Evolutionary conservation across 2,329 filamentous ascomycete genomes (phyloP), one percentile per base, ranked within the genome.

Genomic region (Fusarium sp.): DNA sequence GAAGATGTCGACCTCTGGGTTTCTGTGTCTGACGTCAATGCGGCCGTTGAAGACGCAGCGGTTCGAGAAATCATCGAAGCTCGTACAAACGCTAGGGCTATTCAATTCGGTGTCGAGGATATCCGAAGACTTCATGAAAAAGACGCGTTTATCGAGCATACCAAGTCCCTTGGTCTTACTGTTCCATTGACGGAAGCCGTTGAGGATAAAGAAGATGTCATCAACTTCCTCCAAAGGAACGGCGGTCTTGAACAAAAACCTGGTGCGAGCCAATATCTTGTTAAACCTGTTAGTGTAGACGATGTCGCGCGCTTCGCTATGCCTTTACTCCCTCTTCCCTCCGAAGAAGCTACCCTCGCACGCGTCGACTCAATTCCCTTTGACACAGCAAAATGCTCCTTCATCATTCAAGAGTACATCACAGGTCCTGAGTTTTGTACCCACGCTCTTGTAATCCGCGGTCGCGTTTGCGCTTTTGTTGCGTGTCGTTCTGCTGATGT

Each of bases 1-100:
- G 91, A 94, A 69, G 83, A 85, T 1, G 85, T 93, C 7, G 87
- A 93, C 60, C 80, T 94, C 6, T 95, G 92, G 92, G 88, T 94
- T 6, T 90, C 89, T 23, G 93, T 91, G 73, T 93, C 91, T 0
- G 90, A 89, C n/a, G 89, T 92, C 12, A 85, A 87, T 2, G 88
- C 87, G 1, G 90, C 89, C 0, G 79, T 91, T 15, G 89, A 92
- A 74, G 92, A 94, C 76, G 91, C 89, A 0, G 79, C 86, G 38
- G 90, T 90, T 3, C 90, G 89, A 68, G 87, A 91, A 61, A 81
- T 85, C 5, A 81, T 93, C 20, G 88, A 92, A 71, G 80, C 81
- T 17, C 81, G 85, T 37, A 90, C 89, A 0, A 70, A 70, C 2
- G 92, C 91, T 75, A 87, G 83, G 67, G 90, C 87, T 6, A 84